Conservation (phyloP, 2,329 filamentous ascomycete species). For the Metarhizium humberi region DNA sequence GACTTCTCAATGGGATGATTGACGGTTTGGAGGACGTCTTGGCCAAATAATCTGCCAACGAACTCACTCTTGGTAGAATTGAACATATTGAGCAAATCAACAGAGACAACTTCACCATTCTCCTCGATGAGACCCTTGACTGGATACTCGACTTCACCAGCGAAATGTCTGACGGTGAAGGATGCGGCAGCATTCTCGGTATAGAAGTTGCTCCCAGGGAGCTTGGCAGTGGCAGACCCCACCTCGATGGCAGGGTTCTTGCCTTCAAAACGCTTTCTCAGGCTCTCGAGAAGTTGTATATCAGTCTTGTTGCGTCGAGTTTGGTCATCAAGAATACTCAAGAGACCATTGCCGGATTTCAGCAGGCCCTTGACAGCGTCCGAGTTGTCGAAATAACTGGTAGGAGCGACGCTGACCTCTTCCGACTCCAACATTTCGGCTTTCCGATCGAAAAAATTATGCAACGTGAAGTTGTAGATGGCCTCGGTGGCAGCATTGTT, state of each 20-base stretch:
- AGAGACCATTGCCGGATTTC: constrained; percentile 83
- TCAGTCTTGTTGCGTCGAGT: constrained; percentile 83
- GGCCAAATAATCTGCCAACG: constrained; percentile 84
- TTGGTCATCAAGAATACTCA: constrained; percentile 94
- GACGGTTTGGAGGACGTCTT: constrained; percentile 85
- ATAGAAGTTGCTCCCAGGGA: constrained; percentile 83
- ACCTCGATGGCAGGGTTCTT: constrained; percentile 88
- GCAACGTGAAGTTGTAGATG: constrained; percentile 85
- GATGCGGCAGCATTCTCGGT: constrained; percentile 71
- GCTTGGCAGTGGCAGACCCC: constrained; percentile 60
- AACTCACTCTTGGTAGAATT: constrained; percentile 83
- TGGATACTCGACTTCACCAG: constrained; percentile 91
- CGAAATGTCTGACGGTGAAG: constrained; percentile 92
- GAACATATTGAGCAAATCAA: constrained; percentile 91
- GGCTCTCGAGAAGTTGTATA: constrained; percentile 78
- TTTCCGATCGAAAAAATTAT: constrained; percentile 93
- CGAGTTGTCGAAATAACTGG: constrained; percentile 96
- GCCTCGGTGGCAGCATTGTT: constrained; percentile 91
- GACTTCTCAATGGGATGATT: constrained; percentile 86
- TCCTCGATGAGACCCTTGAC: constrained; percentile 83
- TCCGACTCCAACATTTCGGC: constrained; percentile 90
- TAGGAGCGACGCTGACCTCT: constrained; percentile 81
- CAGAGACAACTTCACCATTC: constrained; percentile 92
- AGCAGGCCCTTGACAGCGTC: constrained; percentile 87
- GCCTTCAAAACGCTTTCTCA: constrained; percentile 86